Evolutionary conservation across 164 flowering plant species (phyloP).

Genomic region (Platanus orientalis): DNA sequence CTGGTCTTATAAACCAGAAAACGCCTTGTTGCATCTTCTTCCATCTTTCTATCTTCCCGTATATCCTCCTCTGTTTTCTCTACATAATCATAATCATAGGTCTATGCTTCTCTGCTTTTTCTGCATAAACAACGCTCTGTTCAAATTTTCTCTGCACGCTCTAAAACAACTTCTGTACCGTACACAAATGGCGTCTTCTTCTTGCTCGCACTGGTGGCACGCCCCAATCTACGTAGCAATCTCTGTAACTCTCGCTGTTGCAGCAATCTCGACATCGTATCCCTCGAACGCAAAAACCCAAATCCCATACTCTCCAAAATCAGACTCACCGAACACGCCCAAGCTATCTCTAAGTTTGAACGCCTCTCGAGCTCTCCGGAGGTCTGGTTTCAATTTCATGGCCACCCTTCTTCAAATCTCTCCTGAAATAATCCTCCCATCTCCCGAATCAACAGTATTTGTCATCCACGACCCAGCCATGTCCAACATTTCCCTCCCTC

Average conservation of each 20-base stretch:
- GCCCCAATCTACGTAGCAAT: slow-evolving; percentile 24
- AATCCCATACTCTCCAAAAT: slow-evolving; percentile 2
- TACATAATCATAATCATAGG: too few relatives aligned
- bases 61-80: too few relatives aligned
- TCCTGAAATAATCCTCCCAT: slow-evolving; percentile 38
- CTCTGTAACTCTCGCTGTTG: slow-evolving; percentile 36
- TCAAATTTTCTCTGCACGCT: background rate
- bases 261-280: slow-evolving; percentile 37
- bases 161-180: background rate
- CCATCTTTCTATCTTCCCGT: too few relatives aligned
- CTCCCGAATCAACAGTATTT: slow-evolving; percentile 43
- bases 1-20: too few relatives aligned
- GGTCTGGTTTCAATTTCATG: slow-evolving; percentile 41
- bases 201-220: slow-evolving; percentile 24
- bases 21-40: too few relatives aligned
- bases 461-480: slow-evolving; percentile 54
- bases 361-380: slow-evolving; percentile 41
- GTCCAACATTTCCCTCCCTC: slow-evolving; percentile 32
- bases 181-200: slow-evolving; percentile 17
- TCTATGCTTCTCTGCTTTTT: too few relatives aligned
- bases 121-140: too few relatives aligned
- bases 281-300: slow-evolving; percentile 16
- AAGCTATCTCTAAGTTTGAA: slow-evolving; percentile 18
- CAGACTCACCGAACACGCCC: background rate
- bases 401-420: slow-evolving; percentile 56